Conservation (phyloP, 1,139 yeast genomes). For the Meyerozyma elateridarum region DNA sequence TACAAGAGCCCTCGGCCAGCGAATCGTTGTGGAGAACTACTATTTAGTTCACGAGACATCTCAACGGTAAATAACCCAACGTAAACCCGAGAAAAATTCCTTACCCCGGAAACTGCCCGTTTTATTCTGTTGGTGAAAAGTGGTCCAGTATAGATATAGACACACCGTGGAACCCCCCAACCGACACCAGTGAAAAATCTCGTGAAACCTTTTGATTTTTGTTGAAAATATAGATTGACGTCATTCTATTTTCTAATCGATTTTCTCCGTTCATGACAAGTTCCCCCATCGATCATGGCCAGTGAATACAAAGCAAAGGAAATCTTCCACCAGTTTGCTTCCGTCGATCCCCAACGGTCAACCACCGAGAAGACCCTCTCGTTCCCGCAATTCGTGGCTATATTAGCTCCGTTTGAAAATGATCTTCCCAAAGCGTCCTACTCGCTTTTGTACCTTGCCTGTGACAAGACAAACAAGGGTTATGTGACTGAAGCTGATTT, state of each 20-base stretch:
- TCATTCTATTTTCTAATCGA: no score
- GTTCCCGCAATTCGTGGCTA: slow-evolving; percentile 35
- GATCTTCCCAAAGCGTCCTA: slow-evolving; percentile 39
- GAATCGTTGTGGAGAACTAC: slow-evolving; percentile 4
- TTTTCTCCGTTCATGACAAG: background rate
- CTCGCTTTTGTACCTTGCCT: slow-evolving; percentile 55
- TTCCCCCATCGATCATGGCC: slow-evolving; percentile 7
- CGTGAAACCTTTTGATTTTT: no score
- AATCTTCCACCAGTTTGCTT: slow-evolving; percentile 39
- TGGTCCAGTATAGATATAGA: slow-evolving; percentile 3
- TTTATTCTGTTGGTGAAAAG: no score
- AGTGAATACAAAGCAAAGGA: slow-evolving; percentile 32
- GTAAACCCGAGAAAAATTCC: no score
- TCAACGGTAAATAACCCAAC: slow-evolving; percentile 2
- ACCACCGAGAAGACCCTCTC: slow-evolving; percentile 23
- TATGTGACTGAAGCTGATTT: slow-evolving; percentile 57
- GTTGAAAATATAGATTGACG: no score
- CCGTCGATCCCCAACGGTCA: slow-evolving; percentile 16
- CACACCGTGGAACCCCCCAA: no score
- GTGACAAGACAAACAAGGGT: slow-evolving; percentile 62
- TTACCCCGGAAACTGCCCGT: no score
- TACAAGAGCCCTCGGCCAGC: slow-evolving; percentile 2
- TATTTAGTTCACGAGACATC: slow-evolving; percentile 4
- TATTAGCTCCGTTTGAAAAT: slow-evolving; percentile 39
- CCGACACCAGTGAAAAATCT: no score